Conservation (phyloP, 2,329 filamentous ascomycete genomes). For the Botryosphaeria dothidea region DNA sequence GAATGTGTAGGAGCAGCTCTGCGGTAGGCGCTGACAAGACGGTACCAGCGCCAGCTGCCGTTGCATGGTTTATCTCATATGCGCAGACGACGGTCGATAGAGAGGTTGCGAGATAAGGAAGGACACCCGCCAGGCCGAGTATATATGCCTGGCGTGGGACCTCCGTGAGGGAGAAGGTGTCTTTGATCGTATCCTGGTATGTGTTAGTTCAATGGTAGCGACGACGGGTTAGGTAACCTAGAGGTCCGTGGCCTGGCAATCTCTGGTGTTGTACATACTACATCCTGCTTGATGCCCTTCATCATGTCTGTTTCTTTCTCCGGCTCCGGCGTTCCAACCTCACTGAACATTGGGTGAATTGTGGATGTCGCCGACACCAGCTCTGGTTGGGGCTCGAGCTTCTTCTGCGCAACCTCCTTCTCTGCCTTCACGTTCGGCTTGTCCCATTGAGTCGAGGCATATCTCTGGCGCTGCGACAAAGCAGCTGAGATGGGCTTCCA, state of each 20-base stretch:
- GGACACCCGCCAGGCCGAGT: constrained; percentile 52
- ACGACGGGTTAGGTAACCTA: background rate
- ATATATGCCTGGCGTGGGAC: constrained; percentile 52
- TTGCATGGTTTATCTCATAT: constrained; percentile 75
- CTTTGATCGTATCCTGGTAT: constrained; percentile 46
- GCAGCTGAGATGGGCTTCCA: constrained; percentile 26
- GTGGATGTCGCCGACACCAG: constrained; percentile 61
- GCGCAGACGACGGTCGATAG: constrained; percentile 78
- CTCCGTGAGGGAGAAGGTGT: constrained; percentile 49
- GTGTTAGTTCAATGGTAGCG: background rate
- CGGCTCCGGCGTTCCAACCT: constrained; percentile 36
- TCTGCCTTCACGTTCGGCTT: constrained; percentile 60
- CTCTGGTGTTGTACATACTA: constrained; percentile 29
- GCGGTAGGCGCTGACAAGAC: constrained; percentile 72
- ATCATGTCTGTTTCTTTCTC: constrained; percentile 46
- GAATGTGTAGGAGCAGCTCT: constrained; percentile 67
- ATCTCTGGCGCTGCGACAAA: constrained; percentile 66
- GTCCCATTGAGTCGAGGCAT: constrained; percentile 36
- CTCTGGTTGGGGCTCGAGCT: constrained; percentile 61
- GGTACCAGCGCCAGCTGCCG: constrained; percentile 58
- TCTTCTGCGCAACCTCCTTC: constrained; percentile 54
- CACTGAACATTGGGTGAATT: constrained; percentile 42
- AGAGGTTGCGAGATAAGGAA: constrained; percentile 77
- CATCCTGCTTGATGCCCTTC: constrained; percentile 42
- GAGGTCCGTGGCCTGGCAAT: background rate